A percentile compares a stretch with the other conserved stretches of the same genome.
phyloP scores from a whole-genome alignment of 2,329 filamentous ascomycete genomes.

The Oidium heveae region DNA sequence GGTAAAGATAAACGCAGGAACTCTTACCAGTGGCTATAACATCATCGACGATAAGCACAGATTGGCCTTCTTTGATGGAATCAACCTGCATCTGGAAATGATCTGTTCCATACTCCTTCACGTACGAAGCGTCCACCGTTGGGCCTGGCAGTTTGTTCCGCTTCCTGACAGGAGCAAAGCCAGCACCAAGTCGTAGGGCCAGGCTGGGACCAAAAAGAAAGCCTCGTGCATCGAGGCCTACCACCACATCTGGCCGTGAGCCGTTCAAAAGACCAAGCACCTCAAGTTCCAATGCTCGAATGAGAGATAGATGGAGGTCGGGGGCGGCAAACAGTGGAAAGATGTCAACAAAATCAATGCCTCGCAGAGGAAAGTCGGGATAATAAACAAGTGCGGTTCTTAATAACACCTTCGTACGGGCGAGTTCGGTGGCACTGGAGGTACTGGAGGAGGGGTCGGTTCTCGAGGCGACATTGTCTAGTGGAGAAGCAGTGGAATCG shows the following conservation, averaged over 20 bases:
- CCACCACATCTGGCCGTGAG: constrained; percentile 60
- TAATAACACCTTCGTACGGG: constrained; percentile 38
- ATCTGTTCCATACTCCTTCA: constrained; percentile 93
- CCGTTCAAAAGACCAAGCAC: constrained; percentile 35
- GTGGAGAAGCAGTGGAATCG: background rate
- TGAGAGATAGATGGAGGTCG: constrained; percentile 44
- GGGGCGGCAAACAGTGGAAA: constrained; percentile 79
- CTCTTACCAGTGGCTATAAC: constrained; percentile 86
- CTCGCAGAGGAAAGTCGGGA: constrained; percentile 73
- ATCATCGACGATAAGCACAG: constrained; percentile 83
- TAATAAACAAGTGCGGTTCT: constrained; percentile 56
- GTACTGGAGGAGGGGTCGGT: constrained; percentile 11
- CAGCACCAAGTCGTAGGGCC: constrained; percentile 56
- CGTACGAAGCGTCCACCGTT: constrained; percentile 59
- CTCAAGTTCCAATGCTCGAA: constrained; percentile 69
- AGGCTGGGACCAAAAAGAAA: constrained; percentile 87
- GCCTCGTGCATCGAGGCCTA: constrained; percentile 80
- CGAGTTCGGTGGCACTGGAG: constrained; percentile 13
- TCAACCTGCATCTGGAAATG: constrained; percentile 89
- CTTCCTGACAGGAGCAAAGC: constrained; percentile 87
- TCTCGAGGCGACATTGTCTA: constrained; percentile 13
- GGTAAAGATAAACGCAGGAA: background rate
- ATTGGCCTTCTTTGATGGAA: constrained; percentile 63
- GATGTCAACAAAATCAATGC: constrained; percentile 95
- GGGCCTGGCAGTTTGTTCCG: constrained; percentile 84